These are phyloP conservation scores for Zalaria obscura DNA, from an alignment of 2,329 filamentous ascomycete genomes.

Conservation along the genomic window DNA sequence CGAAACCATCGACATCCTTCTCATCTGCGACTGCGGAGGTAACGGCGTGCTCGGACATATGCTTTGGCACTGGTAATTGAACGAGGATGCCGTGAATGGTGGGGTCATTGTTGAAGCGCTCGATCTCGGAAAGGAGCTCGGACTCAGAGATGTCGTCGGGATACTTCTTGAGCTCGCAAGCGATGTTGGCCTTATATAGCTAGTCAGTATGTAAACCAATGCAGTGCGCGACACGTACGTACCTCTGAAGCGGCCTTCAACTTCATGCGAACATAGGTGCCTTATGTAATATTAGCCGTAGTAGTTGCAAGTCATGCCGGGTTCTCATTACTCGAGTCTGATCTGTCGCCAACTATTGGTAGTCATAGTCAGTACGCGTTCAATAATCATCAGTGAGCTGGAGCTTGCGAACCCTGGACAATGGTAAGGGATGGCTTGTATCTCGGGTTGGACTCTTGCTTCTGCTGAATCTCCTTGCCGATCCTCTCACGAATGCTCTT, in stretches of 20 bases:
- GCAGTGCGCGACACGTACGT: neutral
- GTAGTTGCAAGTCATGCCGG: neutral
- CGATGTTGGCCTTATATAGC: slow-evolving; percentile 55
- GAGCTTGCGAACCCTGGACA: slow-evolving; percentile 44
- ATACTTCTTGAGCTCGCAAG: slow-evolving; percentile 74
- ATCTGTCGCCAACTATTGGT: slow-evolving; percentile 61
- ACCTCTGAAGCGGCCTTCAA: slow-evolving; percentile 79
- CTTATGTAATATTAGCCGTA: slow-evolving; percentile 32
- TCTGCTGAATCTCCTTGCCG: slow-evolving; percentile 64
- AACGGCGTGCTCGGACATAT: slow-evolving; percentile 79
- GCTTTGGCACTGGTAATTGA: slow-evolving; percentile 76
- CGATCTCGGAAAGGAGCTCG: slow-evolving; percentile 74
- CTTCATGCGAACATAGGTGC: slow-evolving; percentile 98
- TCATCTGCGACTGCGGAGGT: slow-evolving; percentile 83
- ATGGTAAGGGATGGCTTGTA: slow-evolving; percentile 88
- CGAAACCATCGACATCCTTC: slow-evolving; percentile 98
- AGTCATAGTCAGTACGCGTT: neutral
- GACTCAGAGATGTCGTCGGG: slow-evolving; percentile 67
- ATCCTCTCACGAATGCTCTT: slow-evolving; percentile 78
- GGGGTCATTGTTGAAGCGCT: slow-evolving; percentile 72
- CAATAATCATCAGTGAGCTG: neutral
- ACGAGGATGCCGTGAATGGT: slow-evolving; percentile 84
- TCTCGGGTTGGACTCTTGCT: slow-evolving; percentile 69
- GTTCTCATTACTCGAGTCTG: slow-evolving; percentile 53
- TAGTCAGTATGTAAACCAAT: too few species aligned